Evolutionary conservation across 441 rosid genomes (phyloP).

Genomic region (Theobroma grandiflorum): DNA sequence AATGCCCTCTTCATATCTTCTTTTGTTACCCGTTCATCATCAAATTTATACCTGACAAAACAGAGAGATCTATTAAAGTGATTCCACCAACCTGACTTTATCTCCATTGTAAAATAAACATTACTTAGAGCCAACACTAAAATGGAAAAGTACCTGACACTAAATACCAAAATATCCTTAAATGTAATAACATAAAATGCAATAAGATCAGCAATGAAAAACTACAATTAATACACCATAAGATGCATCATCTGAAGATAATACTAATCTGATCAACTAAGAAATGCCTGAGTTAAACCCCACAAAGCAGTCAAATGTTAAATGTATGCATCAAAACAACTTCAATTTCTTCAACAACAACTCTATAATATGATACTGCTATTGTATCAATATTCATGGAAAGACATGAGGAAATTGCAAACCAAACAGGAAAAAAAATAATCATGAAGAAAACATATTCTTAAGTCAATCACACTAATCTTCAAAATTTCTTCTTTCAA

Average conservation of each 20-base stretch:
- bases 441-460: background rate
- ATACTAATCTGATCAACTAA: background rate
- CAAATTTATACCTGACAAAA: slow-evolving; percentile 83
- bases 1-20: slow-evolving; percentile 92
- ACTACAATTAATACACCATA: background rate
- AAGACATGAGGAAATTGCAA: background rate
- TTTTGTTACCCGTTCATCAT: slow-evolving; percentile 97
- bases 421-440: background rate
- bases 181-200: background rate
- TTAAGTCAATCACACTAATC: background rate
- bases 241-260: background rate
- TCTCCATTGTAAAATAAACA: background rate
- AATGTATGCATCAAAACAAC: background rate
- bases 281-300: background rate
- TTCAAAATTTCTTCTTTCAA: background rate
- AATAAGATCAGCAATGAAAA: background rate
- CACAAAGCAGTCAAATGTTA: background rate
- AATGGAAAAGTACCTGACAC: background rate
- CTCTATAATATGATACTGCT: background rate
- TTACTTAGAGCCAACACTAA: slow-evolving; percentile 2
- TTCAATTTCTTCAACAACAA: background rate
- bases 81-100: background rate
- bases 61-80: background rate
- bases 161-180: background rate
- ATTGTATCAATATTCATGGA: background rate